Evolutionary conservation across 2,329 filamentous ascomycete genomes (phyloP).

Genomic region (Trichoderma oligosporum): DNA sequence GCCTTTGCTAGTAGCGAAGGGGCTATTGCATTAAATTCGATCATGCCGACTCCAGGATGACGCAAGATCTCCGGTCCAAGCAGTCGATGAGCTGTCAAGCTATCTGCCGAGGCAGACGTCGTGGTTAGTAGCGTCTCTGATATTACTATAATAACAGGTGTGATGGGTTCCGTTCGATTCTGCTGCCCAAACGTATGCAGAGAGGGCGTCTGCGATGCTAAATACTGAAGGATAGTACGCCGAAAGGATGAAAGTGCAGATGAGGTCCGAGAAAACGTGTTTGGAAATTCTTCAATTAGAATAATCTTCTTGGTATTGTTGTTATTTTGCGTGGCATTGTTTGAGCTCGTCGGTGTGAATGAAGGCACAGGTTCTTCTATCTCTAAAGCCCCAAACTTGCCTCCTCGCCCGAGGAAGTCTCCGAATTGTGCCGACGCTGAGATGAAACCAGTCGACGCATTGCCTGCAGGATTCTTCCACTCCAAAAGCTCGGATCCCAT

Average conservation of each 20-base stretch:
- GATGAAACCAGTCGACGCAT: conserved; percentile 56
- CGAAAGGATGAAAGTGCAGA: conserved; percentile 67
- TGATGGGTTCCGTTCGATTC: conserved; percentile 45
- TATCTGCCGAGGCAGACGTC: conserved; percentile 79
- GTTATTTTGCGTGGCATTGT: conserved; percentile 20
- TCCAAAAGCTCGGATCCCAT: conserved; percentile 75
- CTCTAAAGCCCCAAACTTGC: conserved; percentile 72
- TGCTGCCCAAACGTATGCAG: conserved; percentile 45
- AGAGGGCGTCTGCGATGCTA: conserved; percentile 63
- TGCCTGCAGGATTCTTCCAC: conserved; percentile 79
- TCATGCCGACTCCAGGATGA: conserved; percentile 71
- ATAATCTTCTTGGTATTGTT: conserved; percentile 52
- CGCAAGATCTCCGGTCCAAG: conserved; percentile 81
- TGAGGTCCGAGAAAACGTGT: conserved; percentile 65
- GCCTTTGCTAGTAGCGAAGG: conserved; percentile 82
- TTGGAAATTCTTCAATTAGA: conserved; percentile 78
- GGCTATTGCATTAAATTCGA: conserved; percentile 92
- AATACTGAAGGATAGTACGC: conserved; percentile 67
- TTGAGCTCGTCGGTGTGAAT: conserved; percentile 27
- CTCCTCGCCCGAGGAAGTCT: conserved; percentile 80
- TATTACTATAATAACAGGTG: conserved; percentile 81
- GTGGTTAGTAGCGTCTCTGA: conserved; percentile 88
- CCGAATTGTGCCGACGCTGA: conserved; percentile 81
- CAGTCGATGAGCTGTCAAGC: conserved; percentile 85
- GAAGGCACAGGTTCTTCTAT: conserved; percentile 30